phyloP scores from a whole-genome alignment of 208 protist genomes.

The Acanthamoeba castellanii region DNA sequence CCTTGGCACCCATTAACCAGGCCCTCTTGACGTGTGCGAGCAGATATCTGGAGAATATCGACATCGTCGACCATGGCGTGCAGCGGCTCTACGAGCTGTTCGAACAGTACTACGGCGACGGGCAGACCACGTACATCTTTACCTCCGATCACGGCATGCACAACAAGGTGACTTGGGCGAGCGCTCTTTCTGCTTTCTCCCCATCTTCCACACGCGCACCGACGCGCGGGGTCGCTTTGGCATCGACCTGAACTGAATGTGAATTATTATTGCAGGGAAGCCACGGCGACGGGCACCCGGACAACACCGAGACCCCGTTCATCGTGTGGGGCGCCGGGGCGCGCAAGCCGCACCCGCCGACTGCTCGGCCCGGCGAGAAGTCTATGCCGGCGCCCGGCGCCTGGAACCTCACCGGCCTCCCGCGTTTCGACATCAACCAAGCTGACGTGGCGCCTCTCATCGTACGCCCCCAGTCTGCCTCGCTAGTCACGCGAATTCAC shows the following conservation, averaged over 20 bases:
- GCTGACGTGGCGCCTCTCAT: constrained; percentile 89
- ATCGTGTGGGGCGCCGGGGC: constrained; percentile 83
- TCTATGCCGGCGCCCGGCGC: constrained; percentile 52
- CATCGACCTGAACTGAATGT: background rate
- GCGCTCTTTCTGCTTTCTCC: too few species aligned
- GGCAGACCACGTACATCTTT: constrained; percentile 88
- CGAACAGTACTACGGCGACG: constrained; percentile 83
- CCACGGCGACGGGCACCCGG: constrained; percentile 87
- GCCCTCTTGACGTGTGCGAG: too few species aligned
- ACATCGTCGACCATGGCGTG: constrained; percentile 85
- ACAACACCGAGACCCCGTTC: constrained; percentile 87
- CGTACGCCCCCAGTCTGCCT: constrained; percentile 21
- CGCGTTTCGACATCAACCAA: constrained; percentile 84
- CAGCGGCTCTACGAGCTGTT: constrained; percentile 76
- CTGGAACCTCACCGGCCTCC: constrained; percentile 71
- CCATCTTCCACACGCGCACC: background rate
- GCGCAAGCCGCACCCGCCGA: constrained; percentile 13
- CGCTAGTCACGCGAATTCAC: background rate
- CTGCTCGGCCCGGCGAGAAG: background rate
- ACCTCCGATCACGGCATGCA: constrained; percentile 91
- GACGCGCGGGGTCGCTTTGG: background rate
- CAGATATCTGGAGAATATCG: constrained; percentile 82
- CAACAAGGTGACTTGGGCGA: constrained; percentile 80
- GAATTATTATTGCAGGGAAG: constrained; percentile 46
- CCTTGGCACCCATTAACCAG: background rate